Percentiles rank a stretch among this genome's conserved stretches.
phyloP scores from a whole-genome alignment of 371 early-diverging fungal genomes.

The Apophysomyces trapeziformis region DNA sequence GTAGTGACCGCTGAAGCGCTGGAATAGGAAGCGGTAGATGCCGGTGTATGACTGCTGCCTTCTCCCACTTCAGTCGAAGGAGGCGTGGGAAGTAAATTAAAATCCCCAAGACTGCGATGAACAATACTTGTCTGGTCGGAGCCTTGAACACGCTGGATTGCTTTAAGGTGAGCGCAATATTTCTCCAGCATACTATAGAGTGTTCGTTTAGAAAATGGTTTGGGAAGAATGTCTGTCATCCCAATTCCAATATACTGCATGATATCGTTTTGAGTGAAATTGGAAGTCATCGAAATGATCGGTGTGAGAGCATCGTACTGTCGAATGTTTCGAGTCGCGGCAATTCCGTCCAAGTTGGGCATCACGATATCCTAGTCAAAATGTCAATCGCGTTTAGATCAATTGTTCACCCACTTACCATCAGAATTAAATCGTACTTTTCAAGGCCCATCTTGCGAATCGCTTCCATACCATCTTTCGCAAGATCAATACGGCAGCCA shows the following conservation, averaged over 20 bases:
- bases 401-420: constrained; percentile 52
- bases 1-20: not conserved
- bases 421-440: constrained; percentile 79
- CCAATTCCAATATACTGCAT: constrained; percentile 74
- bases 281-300: constrained; percentile 84
- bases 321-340: constrained; percentile 74
- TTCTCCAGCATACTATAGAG: constrained; percentile 64
- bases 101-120: not conserved
- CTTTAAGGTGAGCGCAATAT: constrained; percentile 64
- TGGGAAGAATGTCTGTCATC: constrained; percentile 83
- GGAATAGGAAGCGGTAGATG: not conserved
- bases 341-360: constrained; percentile 79
- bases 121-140: constrained; percentile 1
- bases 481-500: constrained; percentile 76
- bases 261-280: constrained; percentile 69
- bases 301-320: constrained; percentile 75
- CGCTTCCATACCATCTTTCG: constrained; percentile 76
- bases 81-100: not conserved
- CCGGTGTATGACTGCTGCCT: not conserved
- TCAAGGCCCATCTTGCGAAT: constrained; percentile 64
- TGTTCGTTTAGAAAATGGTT: constrained; percentile 71
- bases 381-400: not conserved
- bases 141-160: constrained; percentile 31
- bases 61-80: not conserved
- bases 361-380: constrained; percentile 70